These are phyloP conservation scores for Hypoxylon lienhwacheense DNA, from an alignment of 495 filamentous ascomycete genomes.

Conservation along the genomic window DNA sequence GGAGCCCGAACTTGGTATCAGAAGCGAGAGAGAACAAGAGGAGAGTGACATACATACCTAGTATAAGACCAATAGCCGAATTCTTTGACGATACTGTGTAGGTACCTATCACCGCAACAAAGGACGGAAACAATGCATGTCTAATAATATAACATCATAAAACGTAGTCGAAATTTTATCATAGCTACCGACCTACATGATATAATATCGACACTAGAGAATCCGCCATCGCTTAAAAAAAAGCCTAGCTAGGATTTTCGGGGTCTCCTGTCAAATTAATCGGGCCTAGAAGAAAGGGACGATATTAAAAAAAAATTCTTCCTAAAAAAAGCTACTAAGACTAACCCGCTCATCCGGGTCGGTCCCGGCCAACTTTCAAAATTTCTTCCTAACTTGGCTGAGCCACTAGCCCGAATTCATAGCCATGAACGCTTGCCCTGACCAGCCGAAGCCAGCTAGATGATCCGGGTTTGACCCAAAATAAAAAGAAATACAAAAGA, in stretches of 20 bases:
- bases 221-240: slow-evolving; percentile 25
- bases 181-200: background rate
- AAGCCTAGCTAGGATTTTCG: slow-evolving; percentile 19
- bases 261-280: slow-evolving; percentile 18
- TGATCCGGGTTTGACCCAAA: too few species aligned
- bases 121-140: too few species aligned
- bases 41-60: background rate
- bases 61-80: too few species aligned
- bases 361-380: slow-evolving; percentile 21
- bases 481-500: too few species aligned
- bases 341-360: slow-evolving; percentile 5
- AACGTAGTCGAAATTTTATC: too few species aligned
- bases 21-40: slow-evolving; percentile 4
- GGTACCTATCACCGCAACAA: too few species aligned
- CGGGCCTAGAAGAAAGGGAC: slow-evolving; percentile 1
- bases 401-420: too few species aligned
- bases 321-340: slow-evolving; percentile 5
- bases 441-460: too few species aligned
- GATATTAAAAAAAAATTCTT: background rate
- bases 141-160: too few species aligned
- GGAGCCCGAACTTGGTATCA: background rate
- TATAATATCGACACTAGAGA: background rate
- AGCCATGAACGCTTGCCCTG: too few species aligned
- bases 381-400: slow-evolving; percentile 4
- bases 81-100: too few species aligned